phyloP scores from a whole-genome alignment of 2,329 filamentous ascomycete species.

The Phoma sp. region DNA sequence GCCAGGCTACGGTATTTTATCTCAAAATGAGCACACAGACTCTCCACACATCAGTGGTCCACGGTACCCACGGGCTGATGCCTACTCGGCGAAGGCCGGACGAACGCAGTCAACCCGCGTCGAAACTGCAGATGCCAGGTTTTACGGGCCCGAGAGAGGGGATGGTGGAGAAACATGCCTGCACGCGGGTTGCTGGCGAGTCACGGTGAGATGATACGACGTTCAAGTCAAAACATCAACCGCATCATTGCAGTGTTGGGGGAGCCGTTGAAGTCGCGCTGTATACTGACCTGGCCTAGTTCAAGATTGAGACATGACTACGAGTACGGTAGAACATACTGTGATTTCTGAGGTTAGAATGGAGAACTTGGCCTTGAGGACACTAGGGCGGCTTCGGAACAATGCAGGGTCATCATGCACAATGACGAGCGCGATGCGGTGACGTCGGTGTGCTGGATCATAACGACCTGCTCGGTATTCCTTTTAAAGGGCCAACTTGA shows the following conservation, averaged over 20 bases:
- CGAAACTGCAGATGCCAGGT: constrained; percentile 19
- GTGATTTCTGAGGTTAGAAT: neutral
- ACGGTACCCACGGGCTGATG: neutral
- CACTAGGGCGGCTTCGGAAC: constrained; percentile 1
- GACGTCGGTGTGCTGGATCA: constrained; percentile 36
- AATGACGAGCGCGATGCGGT: constrained; percentile 35
- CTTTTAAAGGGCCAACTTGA: constrained; percentile 27
- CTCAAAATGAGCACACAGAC: neutral
- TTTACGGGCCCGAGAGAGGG: constrained; percentile 19
- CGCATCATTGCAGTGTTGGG: too few species aligned
- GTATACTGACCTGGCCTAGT: too few species aligned
- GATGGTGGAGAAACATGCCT: constrained; percentile 11
- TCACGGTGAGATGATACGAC: neutral
- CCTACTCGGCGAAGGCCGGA: constrained; percentile 29
- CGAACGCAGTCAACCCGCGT: constrained; percentile 19
- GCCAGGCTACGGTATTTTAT: too few species aligned
- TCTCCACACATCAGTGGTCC: neutral
- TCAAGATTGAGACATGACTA: too few species aligned
- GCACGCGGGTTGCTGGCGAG: neutral
- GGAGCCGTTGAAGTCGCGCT: too few species aligned
- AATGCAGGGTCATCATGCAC: constrained; percentile 34
- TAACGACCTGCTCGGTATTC: constrained; percentile 14
- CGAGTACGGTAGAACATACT: too few species aligned
- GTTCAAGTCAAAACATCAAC: neutral
- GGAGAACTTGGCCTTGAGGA: neutral